A percentile compares a stretch with the other conserved stretches of the same genome.
Evolutionary conservation across 108 stramenopile species (phyloP).

Genomic region (Cyclotella atomus): DNA sequence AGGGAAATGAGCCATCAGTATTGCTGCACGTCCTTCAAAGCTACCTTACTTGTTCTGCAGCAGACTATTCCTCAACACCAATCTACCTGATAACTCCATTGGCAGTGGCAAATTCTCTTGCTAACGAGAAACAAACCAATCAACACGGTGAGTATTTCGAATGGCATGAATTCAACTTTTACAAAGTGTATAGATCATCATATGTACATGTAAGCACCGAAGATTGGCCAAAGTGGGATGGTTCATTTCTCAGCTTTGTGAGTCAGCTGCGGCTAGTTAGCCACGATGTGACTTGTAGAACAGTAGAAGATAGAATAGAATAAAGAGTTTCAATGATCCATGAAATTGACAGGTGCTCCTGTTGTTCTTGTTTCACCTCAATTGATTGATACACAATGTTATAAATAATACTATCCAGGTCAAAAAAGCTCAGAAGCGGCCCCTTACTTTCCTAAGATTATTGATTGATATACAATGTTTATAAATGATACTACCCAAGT

Average conservation of each 20-base stretch:
- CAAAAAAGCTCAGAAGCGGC: too few relatives aligned
- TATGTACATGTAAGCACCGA: conserved; percentile 67
- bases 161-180: conserved; percentile 34
- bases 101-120: conserved; percentile 17
- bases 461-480: too few relatives aligned
- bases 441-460: too few relatives aligned
- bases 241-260: conserved; percentile 28
- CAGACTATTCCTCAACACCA: not conserved
- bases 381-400: too few relatives aligned
- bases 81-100: conserved; percentile 22
- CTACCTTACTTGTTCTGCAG: conserved; percentile 20
- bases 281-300: conserved; percentile 51
- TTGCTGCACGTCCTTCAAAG: conserved; percentile 21
- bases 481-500: too few relatives aligned
- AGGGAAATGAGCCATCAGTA: conserved; percentile 38
- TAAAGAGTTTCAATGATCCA: too few relatives aligned
- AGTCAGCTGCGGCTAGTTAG: conserved; percentile 42
- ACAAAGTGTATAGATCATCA: conserved; percentile 19
- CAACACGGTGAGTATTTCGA: not conserved
- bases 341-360: too few relatives aligned
- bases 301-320: not conserved
- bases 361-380: too few relatives aligned
- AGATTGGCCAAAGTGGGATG: conserved; percentile 60
- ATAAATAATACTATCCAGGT: too few relatives aligned
- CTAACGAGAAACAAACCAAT: not conserved